Base-by-base conservation (phyloP, 176 grass and related monocot species). In the Avena atlantica region DNA sequence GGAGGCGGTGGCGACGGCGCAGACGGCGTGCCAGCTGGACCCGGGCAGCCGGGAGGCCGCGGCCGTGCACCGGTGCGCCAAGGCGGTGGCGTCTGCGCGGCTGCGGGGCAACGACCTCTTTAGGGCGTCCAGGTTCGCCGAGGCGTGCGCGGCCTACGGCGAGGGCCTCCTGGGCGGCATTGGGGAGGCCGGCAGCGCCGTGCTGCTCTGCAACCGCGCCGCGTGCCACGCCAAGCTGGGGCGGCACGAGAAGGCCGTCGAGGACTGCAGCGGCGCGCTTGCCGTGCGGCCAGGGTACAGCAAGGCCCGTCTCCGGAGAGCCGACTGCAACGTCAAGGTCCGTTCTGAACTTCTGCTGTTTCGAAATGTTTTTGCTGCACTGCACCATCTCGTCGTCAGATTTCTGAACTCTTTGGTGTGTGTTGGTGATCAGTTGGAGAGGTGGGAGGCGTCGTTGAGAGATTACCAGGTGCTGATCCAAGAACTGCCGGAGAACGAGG, bases 241-340 rank as follows among this genome's bases (percentile, higher is more conserved):
- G 2, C 88, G 89, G 48, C 74, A 94, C 80, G 89, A 99, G 78
- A 99, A 93, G 76, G 97, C 97, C 40, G 71, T 99, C 53, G 94
- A 99, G 68, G 97, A 99, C 90, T 99, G 92, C 78, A 89, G 82
- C 80, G 80, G 31, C 31, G 97, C 94, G 9, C 92, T 99, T 67
- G 81, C 15, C 13, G 85, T 96, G 79, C 87, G 97, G 8, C 94
- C 97, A 8, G 84, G 85, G 2, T 99, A 99, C 90, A 91, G 92
- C 87, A 99, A 97, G 89, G 97, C 97, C 6, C 83, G 97, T 1
- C 89, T 94, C 58, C 65, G 97, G 84, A 83, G 97, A 88, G 97
- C 94, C 12, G 92, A 99, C 74, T 92, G 94, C 92, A 94, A 99
- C 81, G 85, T 84, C 85, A 96, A 97, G 94, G 97, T 99, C 20